Evolutionary conservation across 2,329 filamentous ascomycete genomes (phyloP).

Genomic region (Diaporthe ampelina): DNA sequence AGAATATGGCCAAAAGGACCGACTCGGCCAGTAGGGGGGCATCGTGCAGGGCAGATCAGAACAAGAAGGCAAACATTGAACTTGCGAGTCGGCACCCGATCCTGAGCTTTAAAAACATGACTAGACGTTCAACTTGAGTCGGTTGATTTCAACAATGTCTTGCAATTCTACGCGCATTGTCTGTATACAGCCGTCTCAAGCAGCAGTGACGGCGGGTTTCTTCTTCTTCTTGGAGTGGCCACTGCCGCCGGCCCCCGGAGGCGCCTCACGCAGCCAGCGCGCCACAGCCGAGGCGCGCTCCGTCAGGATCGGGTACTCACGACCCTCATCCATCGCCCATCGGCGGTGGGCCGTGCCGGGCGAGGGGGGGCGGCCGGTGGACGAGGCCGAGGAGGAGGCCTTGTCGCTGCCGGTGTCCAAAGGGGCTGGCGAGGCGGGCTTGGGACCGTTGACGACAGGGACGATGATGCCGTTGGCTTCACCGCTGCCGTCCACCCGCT

Average conservation of each 20-base stretch:
- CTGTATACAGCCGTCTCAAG: slow-evolving; percentile 17
- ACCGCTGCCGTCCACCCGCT: slow-evolving; percentile 40
- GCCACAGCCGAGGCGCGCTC: slow-evolving; percentile 78
- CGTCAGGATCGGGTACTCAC: slow-evolving; percentile 78
- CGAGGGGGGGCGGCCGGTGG: neutral
- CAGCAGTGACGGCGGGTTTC: slow-evolving; percentile 47
- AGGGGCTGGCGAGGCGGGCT: neutral
- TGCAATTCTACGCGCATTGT: slow-evolving; percentile 1
- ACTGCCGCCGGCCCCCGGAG: slow-evolving; percentile 51
- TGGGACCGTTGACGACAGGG: slow-evolving; percentile 14
- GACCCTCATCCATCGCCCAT: slow-evolving; percentile 75
- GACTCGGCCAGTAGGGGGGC: too few relatives aligned
- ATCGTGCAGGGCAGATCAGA: neutral
- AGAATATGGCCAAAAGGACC: neutral
- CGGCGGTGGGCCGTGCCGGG: slow-evolving; percentile 56
- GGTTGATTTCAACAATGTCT: slow-evolving; percentile 6
- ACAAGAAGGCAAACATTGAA: too few relatives aligned
- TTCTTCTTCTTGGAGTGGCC: slow-evolving; percentile 52
- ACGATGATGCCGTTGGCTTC: slow-evolving; percentile 34
- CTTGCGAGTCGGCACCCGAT: too few relatives aligned
- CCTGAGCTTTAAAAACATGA: neutral
- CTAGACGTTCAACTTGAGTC: neutral
- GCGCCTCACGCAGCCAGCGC: slow-evolving; percentile 76
- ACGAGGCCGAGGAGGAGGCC: slow-evolving; percentile 1
- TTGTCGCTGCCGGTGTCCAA: slow-evolving; percentile 2